Percentiles rank a stretch among this genome's conserved stretches.
Evolutionary conservation across 2,329 filamentous ascomycete species (phyloP).

Genomic region (Lachnellula hyalina): DNA sequence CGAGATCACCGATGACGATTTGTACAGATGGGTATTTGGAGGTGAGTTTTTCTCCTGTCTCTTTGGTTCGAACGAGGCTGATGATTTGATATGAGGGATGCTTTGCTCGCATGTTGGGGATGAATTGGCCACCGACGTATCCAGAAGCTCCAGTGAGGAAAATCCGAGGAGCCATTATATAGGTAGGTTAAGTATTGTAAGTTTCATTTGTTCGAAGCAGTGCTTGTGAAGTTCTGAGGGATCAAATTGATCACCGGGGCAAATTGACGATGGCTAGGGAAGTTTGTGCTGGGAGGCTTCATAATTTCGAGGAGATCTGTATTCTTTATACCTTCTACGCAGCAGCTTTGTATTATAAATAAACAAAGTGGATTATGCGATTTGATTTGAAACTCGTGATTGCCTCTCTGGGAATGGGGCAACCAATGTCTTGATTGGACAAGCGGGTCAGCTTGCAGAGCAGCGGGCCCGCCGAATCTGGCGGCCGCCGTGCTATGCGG

Average conservation of each 20-base stretch:
- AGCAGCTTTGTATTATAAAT: background rate
- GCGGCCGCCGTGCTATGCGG: background rate
- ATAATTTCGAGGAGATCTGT: background rate
- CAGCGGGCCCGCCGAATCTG: background rate
- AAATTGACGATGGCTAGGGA: background rate
- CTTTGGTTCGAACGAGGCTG: slow-evolving; percentile 13
- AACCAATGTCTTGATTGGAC: too few species aligned
- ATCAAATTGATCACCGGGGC: too few species aligned
- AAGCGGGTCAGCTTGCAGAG: background rate
- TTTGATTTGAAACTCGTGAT: background rate
- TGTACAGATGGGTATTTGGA: slow-evolving; percentile 9
- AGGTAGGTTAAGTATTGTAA: background rate
- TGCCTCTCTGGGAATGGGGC: background rate
- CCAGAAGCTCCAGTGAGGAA: slow-evolving; percentile 18
- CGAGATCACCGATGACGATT: slow-evolving; percentile 11
- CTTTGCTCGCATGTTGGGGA: slow-evolving; percentile 5
- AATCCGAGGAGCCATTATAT: slow-evolving; percentile 11
- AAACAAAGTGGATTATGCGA: background rate
- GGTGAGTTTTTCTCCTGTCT: slow-evolving; percentile 9
- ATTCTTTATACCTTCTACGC: background rate
- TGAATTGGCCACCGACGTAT: slow-evolving; percentile 17
- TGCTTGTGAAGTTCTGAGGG: background rate
- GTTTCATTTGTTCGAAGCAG: background rate
- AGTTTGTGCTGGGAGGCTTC: background rate
- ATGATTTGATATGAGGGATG: slow-evolving; percentile 12